Evolutionary conservation across 176 grass and related monocot species (phyloP), one percentile per base, ranked within the genome.

Genomic region (Typha latifolia): DNA sequence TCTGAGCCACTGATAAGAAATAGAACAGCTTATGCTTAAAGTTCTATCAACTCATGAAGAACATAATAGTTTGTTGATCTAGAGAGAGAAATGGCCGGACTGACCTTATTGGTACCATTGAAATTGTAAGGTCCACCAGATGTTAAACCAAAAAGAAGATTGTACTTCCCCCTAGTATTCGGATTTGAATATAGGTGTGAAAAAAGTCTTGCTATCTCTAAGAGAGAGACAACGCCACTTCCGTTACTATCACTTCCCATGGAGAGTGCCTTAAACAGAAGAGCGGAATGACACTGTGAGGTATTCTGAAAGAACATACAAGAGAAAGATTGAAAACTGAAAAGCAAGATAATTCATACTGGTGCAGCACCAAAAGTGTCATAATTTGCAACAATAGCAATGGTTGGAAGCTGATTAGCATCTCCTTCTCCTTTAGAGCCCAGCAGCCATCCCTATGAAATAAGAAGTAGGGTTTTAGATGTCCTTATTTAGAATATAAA

Each of bases 51-150:
- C 12, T 2, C 14, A 8, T 43, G 14, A 12, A 12, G 6, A 20
- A 72, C 23, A 74, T 10, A 62, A 21, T 22, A 52, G 16, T 50
- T 56, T 4, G 47, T 81, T 13, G 15, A 57, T 27, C 26, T 7
- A 29, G 64, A 37, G 5, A 37, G 5, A 68, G 16, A 49, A 48
- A 49, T 32, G 49, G 3, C 11, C 15, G 34, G 51, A 66, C 57
- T 68, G 26, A 90, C 94, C 89, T 93, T 99, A 66, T 82, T 74
- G 56, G 94, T 99, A 74, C 94, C 94, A 78, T 99, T 93, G 66
- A 93, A 99, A 64, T 99, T 99, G 84, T 99, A 99, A 43, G 94
- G 94, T 68, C 89, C 89, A 48, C 94, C 94, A 72, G 94, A 93
- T 59, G 89, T 99, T 81, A 99, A 83, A 3, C 94, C 89, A 90